Percentiles rank a stretch among this genome's conserved stretches.
phyloP scores from a whole-genome alignment of 116 monocot genomes.

The Posidonia oceanica region DNA sequence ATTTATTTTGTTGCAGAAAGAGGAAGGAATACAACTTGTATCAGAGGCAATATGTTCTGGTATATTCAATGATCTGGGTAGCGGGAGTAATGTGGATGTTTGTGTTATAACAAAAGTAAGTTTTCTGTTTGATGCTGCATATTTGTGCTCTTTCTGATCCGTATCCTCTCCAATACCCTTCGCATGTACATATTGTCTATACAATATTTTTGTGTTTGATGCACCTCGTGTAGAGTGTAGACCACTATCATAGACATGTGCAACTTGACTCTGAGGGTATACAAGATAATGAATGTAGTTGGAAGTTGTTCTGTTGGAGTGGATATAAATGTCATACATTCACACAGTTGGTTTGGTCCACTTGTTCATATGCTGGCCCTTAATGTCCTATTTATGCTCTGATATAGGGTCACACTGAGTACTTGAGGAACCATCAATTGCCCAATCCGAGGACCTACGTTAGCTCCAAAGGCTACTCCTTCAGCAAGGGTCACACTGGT shows the following conservation, averaged over 20 bases:
- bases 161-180: not conserved
- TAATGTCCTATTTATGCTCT: too few species aligned
- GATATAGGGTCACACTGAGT: slow-evolving; percentile 66
- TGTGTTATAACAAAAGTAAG: slow-evolving; percentile 97
- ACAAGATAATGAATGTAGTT: too few species aligned
- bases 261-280: too few species aligned
- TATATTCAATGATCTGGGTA: slow-evolving; percentile 98
- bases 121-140: not conserved
- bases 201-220: not conserved
- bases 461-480: slow-evolving; percentile 83
- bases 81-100: slow-evolving; percentile 98
- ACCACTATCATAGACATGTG: too few species aligned
- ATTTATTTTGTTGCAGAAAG: slow-evolving; percentile 38
- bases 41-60: slow-evolving; percentile 90
- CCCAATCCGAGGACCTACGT: slow-evolving; percentile 92
- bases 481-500: slow-evolving; percentile 83
- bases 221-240: not conserved
- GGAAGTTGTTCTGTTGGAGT: too few species aligned
- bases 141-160: not conserved
- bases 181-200: not conserved
- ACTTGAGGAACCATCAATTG: slow-evolving; percentile 74
- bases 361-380: too few species aligned
- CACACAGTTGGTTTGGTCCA: too few species aligned
- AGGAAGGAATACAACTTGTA: slow-evolving; percentile 85
- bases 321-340: too few species aligned